Base-by-base conservation (phyloP, 495 filamentous ascomycete genomes). In the Hypoxylon subgilvum region DNA sequence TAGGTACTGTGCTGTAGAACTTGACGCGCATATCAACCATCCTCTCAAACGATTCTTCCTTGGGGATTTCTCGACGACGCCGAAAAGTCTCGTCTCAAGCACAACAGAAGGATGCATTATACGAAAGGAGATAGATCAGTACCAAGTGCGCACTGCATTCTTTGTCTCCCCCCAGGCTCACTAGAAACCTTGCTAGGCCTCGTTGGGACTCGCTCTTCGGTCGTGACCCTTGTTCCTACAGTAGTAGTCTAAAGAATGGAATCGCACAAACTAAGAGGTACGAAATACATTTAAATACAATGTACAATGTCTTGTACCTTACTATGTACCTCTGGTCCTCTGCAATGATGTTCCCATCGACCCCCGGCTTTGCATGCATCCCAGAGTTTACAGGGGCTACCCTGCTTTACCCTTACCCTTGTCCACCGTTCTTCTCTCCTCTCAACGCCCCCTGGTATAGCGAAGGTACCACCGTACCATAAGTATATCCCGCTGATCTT, bases 401-500 rank as follows among this genome's bases (percentile, higher is more conserved):
- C 46, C 45, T 9, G 27, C n/a, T n/a, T n/a, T n/a, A 21, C 52
- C 60, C 60, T 25, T 54, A 36, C 46, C 61, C 35, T 27, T 25
- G 46, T 49, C 32, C 14, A 8, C 34, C 12, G 28, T 53, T 48
- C 43, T 56, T 42, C 45, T 51, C 40, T 42, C 51, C 41, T 38
- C 51, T 56, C 13, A 61, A 55, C 56, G 56, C 42, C 56, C 28
- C 46, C 56, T 44, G 31, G 61, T 65, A 65, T 50, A 51, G 30
- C 21, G 32, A 47, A 56, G 55, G 53, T 64, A 38, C 34, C 34
- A 38, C 18, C n/a, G n/a, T n/a, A n/a, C n/a, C n/a, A n/a, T n/a
- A n/a, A 38, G 34, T 13, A 60, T 57, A 64, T 65, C 55, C 56
- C 56, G 61, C 61, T 65, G 62, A 65, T 65, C 62, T 60, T 52